These are phyloP conservation scores for Trypanosomatidae sp. DNA, from an alignment of 208 protist genomes.

Conservation along the genomic window DNA sequence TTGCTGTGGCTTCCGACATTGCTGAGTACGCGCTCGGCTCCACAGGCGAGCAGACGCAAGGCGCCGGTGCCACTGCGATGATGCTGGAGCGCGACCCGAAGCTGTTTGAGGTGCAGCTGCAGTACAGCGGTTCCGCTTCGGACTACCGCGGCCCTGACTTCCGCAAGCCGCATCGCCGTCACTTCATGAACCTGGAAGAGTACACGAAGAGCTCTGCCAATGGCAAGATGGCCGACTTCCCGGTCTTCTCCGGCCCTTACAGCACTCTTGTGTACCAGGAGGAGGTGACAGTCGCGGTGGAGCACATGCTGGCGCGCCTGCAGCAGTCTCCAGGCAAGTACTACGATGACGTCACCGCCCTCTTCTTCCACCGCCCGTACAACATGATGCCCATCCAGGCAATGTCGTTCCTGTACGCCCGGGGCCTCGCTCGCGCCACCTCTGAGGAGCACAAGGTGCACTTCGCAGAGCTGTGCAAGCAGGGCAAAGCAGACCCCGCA, in stretches of 20 bases:
- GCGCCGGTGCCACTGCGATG: slow-evolving; percentile 85
- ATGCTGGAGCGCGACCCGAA: slow-evolving; percentile 74
- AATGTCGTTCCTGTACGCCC: slow-evolving; percentile 87
- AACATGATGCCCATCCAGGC: slow-evolving; percentile 94
- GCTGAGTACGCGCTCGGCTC: slow-evolving; percentile 89
- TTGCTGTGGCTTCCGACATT: slow-evolving; percentile 89
- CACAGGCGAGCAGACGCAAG: slow-evolving; percentile 91
- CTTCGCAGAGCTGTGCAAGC: slow-evolving; percentile 69
- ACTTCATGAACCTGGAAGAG: slow-evolving; percentile 82
- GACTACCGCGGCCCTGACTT: slow-evolving; percentile 92
- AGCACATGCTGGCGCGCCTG: slow-evolving; percentile 85
- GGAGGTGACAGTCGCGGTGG: slow-evolving; percentile 83
- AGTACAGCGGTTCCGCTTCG: slow-evolving; percentile 72
- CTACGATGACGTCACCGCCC: slow-evolving; percentile 81
- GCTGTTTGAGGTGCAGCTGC: slow-evolving; percentile 78
- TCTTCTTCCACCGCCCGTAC: slow-evolving; percentile 93
- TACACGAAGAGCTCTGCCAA: slow-evolving; percentile 66
- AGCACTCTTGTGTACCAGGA: slow-evolving; percentile 90
- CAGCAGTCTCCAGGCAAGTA: slow-evolving; percentile 64
- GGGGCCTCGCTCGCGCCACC: slow-evolving; percentile 75
- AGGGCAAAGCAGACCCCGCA: slow-evolving; percentile 49
- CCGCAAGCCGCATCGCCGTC: slow-evolving; percentile 86
- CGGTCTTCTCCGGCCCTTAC: slow-evolving; percentile 91
- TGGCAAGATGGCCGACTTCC: slow-evolving; percentile 90
- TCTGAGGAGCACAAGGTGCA: slow-evolving; percentile 62